Evolutionary conservation across 768 basidiomycete genomes (phyloP).

Genomic region (Terana coerulea): DNA sequence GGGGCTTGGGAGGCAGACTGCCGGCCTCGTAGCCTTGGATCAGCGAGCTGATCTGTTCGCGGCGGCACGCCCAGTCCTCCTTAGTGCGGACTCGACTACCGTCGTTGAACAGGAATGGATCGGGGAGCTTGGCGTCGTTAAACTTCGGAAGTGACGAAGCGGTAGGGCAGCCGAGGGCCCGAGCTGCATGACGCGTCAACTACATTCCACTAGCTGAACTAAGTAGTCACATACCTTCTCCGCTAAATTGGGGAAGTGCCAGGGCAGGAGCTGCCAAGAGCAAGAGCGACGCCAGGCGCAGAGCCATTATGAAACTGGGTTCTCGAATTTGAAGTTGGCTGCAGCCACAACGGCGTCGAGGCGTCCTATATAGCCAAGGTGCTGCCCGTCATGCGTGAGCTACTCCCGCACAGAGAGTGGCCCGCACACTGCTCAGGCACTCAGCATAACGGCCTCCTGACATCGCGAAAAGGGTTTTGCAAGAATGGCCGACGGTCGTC

Average conservation of each 20-base stretch:
- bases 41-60: constrained; percentile 43
- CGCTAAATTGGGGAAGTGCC: not conserved
- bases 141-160: constrained; percentile 24
- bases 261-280: not conserved
- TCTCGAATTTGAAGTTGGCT: not conserved
- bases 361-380: not conserved
- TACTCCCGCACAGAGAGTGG: too few relatives aligned
- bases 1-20: constrained; percentile 43
- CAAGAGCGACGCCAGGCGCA: not conserved
- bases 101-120: constrained; percentile 51
- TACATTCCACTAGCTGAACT: not conserved
- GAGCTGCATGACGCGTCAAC: not conserved
- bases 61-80: constrained; percentile 49
- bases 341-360: not conserved
- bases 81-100: constrained; percentile 40
- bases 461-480: too few relatives aligned
- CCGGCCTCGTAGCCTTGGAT: constrained; percentile 54
- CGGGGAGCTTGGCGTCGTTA: constrained; percentile 42
- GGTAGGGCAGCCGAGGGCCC: not conserved
- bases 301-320: not conserved
- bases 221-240: not conserved
- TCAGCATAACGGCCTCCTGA: too few relatives aligned
- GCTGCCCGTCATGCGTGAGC: not conserved
- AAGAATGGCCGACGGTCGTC: too few relatives aligned
- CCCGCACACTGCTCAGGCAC: too few relatives aligned